phyloP scores from a whole-genome alignment of 225 moss, liverwort and hornwort species.

The Asterella californica region DNA sequence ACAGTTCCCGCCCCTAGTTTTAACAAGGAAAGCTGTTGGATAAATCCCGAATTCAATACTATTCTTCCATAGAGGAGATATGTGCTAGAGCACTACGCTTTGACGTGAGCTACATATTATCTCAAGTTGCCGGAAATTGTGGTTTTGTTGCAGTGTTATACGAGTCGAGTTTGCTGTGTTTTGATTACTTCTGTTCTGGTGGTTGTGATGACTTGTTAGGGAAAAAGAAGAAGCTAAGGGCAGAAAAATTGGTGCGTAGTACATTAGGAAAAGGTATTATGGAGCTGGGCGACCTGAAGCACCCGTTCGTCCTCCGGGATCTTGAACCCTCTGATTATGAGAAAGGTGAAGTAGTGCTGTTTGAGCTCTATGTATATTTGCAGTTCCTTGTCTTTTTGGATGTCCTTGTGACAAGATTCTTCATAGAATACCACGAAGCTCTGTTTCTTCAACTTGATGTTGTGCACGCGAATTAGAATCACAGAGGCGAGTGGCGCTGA shows the following conservation, averaged over 20 bases:
- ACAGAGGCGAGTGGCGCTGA: neutral
- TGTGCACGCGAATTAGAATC: neutral
- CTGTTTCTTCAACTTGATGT: neutral
- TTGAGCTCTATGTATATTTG: neutral
- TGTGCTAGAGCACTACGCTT: neutral
- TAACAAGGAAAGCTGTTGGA: neutral
- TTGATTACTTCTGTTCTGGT: neutral
- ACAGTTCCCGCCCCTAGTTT: neutral
- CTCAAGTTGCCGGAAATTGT: no score
- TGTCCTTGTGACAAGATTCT: neutral
- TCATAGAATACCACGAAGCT: neutral
- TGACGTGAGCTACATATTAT: neutral
- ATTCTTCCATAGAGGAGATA: no score
- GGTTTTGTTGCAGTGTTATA: no score
- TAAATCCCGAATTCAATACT: no score
- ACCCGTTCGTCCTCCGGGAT: constrained; percentile 36
- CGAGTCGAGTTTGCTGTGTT: no score
- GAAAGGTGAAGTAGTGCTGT: constrained; percentile 27
- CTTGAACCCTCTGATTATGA: constrained; percentile 37
- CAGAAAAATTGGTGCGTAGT: constrained; percentile 64
- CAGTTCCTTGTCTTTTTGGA: neutral
- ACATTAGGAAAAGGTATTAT: neutral
- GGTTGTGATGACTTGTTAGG: constrained; percentile 23
- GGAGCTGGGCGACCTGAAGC: constrained; percentile 21
- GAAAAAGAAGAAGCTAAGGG: constrained; percentile 78